A percentile compares a stretch with the other conserved stretches of the same genome.
These are phyloP conservation scores for Mucor circinelloides DNA, from an alignment of 371 early-diverging fungal species.

Conservation along the genomic window DNA sequence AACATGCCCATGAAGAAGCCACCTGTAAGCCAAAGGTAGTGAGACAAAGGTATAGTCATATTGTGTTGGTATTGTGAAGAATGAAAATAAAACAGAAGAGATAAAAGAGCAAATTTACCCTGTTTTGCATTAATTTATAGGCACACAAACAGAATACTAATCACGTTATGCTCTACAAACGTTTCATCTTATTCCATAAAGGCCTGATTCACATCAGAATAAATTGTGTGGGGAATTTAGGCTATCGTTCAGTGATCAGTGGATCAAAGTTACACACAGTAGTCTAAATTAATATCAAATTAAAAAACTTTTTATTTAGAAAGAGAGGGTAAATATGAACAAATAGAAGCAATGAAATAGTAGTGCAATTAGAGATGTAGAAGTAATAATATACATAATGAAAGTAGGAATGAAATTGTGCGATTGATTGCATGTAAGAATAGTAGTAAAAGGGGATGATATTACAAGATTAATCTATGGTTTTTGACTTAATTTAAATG, in stretches of 20 bases:
- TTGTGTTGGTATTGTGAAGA: background rate
- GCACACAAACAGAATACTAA: background rate
- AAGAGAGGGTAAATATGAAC: background rate
- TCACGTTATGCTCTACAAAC: background rate
- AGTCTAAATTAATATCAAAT: background rate
- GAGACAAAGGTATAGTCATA: conserved; percentile 11
- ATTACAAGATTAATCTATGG: conserved; percentile 10
- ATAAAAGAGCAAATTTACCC: background rate
- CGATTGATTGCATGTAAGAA: background rate
- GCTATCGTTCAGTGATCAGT: background rate
- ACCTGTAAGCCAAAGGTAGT: conserved; percentile 16
- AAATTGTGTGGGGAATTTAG: background rate
- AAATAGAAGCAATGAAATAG: background rate
- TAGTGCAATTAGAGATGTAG: background rate
- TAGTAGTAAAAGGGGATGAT: background rate
- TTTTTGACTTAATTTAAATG: conserved; percentile 7
- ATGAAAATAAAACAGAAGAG: background rate
- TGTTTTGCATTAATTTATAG: background rate
- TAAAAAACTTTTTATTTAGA: background rate
- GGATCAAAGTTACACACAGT: background rate
- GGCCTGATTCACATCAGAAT: background rate
- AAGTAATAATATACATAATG: conserved; percentile 9
- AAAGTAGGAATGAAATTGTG: conserved; percentile 2
- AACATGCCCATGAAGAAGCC: conserved; percentile 33
- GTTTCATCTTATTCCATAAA: background rate